Evolutionary conservation across 2,329 filamentous ascomycete species (phyloP).

Genomic region (Paecilomyces variotii): DNA sequence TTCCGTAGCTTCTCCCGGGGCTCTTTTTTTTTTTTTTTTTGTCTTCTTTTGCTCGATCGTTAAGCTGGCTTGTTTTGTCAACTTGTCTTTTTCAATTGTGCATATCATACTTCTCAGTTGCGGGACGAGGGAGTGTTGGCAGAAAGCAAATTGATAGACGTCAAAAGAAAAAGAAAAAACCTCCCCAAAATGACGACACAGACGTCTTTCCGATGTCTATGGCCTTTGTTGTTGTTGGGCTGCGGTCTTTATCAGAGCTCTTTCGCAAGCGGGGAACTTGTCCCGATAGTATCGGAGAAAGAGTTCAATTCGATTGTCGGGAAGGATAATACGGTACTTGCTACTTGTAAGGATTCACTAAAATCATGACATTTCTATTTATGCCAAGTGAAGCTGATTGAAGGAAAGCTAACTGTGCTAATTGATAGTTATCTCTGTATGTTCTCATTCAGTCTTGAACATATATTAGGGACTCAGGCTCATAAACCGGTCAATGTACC

Average conservation of each 20-base stretch:
- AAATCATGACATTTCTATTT: not conserved
- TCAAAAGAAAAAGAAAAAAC: too few species aligned
- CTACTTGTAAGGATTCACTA: not conserved
- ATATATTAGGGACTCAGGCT: not conserved
- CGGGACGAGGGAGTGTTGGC: too few species aligned
- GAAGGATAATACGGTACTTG: not conserved
- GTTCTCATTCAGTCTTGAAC: not conserved
- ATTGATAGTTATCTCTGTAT: not conserved
- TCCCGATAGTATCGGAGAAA: not conserved
- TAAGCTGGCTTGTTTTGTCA: too few species aligned
- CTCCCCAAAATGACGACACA: too few species aligned
- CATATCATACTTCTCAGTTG: too few species aligned
- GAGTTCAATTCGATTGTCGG: not conserved
- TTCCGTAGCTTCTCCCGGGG: not conserved
- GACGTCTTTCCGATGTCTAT: not conserved
- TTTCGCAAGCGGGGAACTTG: not conserved
- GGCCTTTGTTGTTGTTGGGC: not conserved
- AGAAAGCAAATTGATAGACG: too few species aligned
- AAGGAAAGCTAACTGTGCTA: not conserved
- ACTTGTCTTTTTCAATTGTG: too few species aligned
- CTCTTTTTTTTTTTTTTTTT: too few species aligned
- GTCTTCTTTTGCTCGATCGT: too few species aligned
- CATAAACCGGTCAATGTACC: not conserved
- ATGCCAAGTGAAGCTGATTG: not conserved
- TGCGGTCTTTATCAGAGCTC: not conserved